Evolutionary conservation across 2,329 filamentous ascomycete species (phyloP), one percentile per base, ranked within the genome.

Genomic region (Whalleya microplaca): DNA sequence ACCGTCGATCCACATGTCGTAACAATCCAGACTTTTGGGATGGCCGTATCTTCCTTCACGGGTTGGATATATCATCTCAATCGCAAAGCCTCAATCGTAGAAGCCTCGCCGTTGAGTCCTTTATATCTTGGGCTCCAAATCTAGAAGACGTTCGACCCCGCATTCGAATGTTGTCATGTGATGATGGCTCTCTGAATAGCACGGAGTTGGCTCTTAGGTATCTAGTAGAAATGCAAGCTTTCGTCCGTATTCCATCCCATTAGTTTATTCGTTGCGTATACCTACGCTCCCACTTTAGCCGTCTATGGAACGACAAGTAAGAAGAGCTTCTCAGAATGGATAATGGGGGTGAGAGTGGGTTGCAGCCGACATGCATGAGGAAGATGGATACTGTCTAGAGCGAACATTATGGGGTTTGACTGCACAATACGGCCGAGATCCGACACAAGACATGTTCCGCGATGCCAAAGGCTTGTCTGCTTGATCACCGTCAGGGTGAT

Each of bases 401-500:
- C 42, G 48, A 56, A 56, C 56, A 48, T 29, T 29, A 29, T 37
- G 50, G 21, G 50, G 60, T 41, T 52, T 61, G 56, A 66, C 50
- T 54, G 55, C 48, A 47, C 48, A 63, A 56, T 53, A 51, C 50
- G 55, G 62, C 51, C 61, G 52, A 66, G 49, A 68, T 73, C 71
- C 69, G 71, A 75, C 59, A 72, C 71, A 67, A 64, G 56, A 68
- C 65, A 61, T 64, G 71, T 73, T 73, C 68, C 68, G 70, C 53
- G 59, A 55, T 58, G 53, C 59, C 48, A 58, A 62, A 62, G 53
- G 52, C 55, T 64, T 61, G 55, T 58, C 52, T 41, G 54, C 48
- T 61, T 41, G 45, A 37, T 37, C 32, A 37, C 32, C 32, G 14
- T 14, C 32, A 14, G 32, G 9, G 8, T 37, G 32, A 12, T 14